Conservation (phyloP, 352 stramenopile genomes). For the Phytophthora sp. region DNA sequence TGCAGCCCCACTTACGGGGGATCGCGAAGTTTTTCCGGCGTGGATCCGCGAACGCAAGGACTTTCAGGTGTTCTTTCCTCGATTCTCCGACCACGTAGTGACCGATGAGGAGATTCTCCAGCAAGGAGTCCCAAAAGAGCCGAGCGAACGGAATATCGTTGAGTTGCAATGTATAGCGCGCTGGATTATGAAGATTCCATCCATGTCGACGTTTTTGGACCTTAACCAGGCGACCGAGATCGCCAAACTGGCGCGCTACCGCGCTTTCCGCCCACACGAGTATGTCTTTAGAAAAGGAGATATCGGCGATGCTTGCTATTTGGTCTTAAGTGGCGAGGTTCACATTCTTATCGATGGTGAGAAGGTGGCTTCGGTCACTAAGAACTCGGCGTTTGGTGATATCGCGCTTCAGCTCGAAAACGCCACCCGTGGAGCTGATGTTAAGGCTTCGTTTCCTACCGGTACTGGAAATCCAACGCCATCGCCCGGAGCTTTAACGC, state of each 20-base stretch:
- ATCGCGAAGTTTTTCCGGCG: conserved; percentile 51
- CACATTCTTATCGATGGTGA: conserved; percentile 69
- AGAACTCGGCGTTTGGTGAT: conserved; percentile 72
- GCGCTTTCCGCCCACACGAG: conserved; percentile 52
- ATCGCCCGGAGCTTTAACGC: not conserved
- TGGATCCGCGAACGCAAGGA: conserved; percentile 83
- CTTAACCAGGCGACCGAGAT: conserved; percentile 74
- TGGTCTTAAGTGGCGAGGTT: conserved; percentile 66
- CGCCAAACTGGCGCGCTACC: conserved; percentile 65
- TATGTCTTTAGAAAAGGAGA: conserved; percentile 73
- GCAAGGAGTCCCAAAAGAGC: conserved; percentile 67
- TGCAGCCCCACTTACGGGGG: conserved; percentile 13
- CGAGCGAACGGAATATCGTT: conserved; percentile 69
- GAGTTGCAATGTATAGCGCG: conserved; percentile 74
- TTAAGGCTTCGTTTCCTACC: conserved; percentile 40
- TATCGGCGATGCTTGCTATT: conserved; percentile 68
- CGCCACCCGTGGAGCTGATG: conserved; percentile 70
- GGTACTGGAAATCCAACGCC: not conserved
- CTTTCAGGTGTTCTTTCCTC: conserved; percentile 77
- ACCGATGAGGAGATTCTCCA: conserved; percentile 73
- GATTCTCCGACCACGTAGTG: conserved; percentile 63
- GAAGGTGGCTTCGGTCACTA: conserved; percentile 58
- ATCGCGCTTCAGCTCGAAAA: conserved; percentile 78
- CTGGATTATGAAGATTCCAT: conserved; percentile 81
- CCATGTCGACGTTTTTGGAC: conserved; percentile 69